Conservation (phyloP, 352 stramenopile species). For the Globisporangium radiosum region DNA sequence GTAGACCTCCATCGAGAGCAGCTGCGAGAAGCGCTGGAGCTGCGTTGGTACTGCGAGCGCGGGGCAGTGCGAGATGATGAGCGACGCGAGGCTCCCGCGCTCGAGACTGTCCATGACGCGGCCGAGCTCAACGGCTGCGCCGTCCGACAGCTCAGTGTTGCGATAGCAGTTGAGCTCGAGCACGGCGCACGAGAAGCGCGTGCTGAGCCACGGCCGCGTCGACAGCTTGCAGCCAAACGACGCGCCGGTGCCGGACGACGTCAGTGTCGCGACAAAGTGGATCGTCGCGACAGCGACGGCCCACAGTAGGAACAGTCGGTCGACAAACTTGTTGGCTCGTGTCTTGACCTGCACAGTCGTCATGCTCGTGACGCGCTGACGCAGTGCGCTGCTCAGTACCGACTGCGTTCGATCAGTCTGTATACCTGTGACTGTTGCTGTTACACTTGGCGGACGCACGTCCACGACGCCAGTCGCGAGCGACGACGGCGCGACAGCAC, state of each 20-base stretch:
- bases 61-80: no score
- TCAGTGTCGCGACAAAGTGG: conserved; percentile 3
- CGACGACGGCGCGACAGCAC: no score
- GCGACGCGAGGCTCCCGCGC: conserved; percentile 1
- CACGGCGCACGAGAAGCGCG: conserved; percentile 3
- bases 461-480: no score
- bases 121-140: neutral
- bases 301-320: conserved; percentile 19
- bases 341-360: conserved; percentile 2
- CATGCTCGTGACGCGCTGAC: conserved; percentile 1
- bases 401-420: neutral
- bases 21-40: conserved; percentile 19
- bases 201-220: conserved; percentile 5
- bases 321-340: conserved; percentile 7
- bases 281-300: neutral
- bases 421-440: no score
- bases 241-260: neutral
- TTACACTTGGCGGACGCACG: no score
- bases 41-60: conserved; percentile 9
- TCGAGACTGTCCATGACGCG: conserved; percentile 4
- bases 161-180: conserved; percentile 7
- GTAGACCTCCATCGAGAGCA: conserved; percentile 25
- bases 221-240: neutral
- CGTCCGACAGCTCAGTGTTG: neutral
- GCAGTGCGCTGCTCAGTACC: neutral